These are phyloP conservation scores for Ulvella scutata DNA, from an alignment of 139 green algal species.

Conservation along the genomic window DNA sequence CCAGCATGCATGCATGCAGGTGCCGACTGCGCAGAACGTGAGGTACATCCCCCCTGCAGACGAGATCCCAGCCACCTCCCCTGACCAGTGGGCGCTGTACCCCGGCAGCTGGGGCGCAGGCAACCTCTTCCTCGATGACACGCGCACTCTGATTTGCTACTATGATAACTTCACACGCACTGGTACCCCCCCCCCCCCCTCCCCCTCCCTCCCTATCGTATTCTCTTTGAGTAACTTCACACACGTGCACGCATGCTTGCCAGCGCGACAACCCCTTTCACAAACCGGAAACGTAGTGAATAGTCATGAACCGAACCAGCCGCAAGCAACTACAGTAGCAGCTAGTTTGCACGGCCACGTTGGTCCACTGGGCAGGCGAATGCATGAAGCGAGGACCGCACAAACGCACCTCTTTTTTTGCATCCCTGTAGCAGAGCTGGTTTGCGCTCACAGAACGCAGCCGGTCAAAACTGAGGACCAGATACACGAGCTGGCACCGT, in stretches of 20 bases:
- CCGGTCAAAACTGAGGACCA: no score
- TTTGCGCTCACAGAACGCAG: no score
- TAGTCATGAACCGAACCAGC: background rate
- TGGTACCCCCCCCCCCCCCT: background rate
- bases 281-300: background rate
- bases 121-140: background rate
- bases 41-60: background rate
- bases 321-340: no score
- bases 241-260: background rate
- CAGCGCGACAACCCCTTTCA: background rate
- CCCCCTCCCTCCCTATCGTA: background rate
- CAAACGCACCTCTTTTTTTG: no score
- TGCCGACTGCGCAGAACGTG: background rate
- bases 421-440: no score
- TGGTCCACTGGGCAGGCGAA: no score
- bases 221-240: background rate
- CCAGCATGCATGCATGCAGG: no score
- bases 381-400: no score
- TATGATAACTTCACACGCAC: background rate
- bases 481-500: no score
- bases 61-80: background rate
- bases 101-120: background rate
- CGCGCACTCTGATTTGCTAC: background rate
- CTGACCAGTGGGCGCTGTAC: background rate
- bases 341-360: no score